Evolutionary conservation across 1,284 basidiomycete genomes (phyloP), one percentile per base, ranked within the genome.

Genomic region (Cryptococcus amylolentus): DNA sequence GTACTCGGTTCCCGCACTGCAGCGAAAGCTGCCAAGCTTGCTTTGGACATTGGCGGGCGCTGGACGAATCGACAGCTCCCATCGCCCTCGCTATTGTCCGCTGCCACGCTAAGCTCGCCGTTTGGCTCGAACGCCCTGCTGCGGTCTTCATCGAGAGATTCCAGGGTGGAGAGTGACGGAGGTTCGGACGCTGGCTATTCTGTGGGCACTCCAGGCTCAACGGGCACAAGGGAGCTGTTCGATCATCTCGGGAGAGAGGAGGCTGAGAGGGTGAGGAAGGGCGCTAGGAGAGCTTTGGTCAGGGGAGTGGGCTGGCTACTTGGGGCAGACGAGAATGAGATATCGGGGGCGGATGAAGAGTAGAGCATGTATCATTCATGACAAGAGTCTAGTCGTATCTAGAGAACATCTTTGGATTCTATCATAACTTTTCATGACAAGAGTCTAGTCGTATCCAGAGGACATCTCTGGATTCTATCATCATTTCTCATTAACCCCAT

Each of bases 231-330:
- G 37, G 59, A 61, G 16, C 40, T 72, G 28, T 73, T 72, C 46
- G 70, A 67, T 13, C 52, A 57, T 1, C 40, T 57, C 6, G 62
- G 61, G 1, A 58, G 45, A 9, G 59, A 61, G 18, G 72, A 69
- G 14, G 69, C 66, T 12, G 68, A 70, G 56, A 56, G 71, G 39
- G 71, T 75, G 14, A 60, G 69, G n/a, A 64, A 64, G 12, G 66
- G 67, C 13, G 77, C 72, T n/a, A 65, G 69, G 47, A 64, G 72
- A n/a, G 75, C 71, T 2, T 54, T 78, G 50, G 74, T 72, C 16
- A 69, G 71, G 51, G 76, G 76, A 18, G 76, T 78, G 14, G 77
- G 77, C 26, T 78, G 77, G 77, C 60, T 78, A 49, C 55, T 78
- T 10, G 77, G 77, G 37, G 77, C 75, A 2, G 75, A 73, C 23